These are phyloP conservation scores for Diplodia corticola DNA, from an alignment of 2,329 filamentous ascomycete genomes.

Conservation along the genomic window DNA sequence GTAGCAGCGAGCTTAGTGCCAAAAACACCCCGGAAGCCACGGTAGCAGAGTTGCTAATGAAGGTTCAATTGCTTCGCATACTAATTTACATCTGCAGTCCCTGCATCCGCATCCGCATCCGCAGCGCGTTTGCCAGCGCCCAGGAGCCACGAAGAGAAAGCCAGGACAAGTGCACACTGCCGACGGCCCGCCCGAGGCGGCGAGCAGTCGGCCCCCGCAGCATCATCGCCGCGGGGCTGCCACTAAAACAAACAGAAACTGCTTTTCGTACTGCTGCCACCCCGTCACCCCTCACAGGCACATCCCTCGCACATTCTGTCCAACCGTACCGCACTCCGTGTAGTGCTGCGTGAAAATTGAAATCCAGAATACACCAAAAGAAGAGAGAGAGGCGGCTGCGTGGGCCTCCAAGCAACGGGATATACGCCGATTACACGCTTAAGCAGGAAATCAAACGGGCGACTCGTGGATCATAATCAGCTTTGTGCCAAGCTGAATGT, in stretches of 20 bases:
- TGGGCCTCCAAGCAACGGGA: conserved; percentile 17
- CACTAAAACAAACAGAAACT: not conserved
- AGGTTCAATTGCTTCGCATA: conserved; percentile 15
- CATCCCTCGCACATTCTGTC: not conserved
- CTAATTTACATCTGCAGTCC: conserved; percentile 15
- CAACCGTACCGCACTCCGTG: not conserved
- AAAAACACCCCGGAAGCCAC: not conserved
- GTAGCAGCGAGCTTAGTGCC: not conserved
- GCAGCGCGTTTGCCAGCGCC: not conserved
- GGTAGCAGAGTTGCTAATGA: conserved; percentile 1
- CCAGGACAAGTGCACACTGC: not conserved
- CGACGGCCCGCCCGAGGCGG: not conserved
- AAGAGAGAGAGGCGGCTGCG: conserved; percentile 11
- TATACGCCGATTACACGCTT: conserved; percentile 22
- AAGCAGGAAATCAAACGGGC: not conserved
- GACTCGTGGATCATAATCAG: conserved; percentile 4
- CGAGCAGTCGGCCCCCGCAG: not conserved
- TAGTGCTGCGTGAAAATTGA: not conserved
- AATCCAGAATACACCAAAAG: conserved; percentile 14
- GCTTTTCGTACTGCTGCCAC: conserved; percentile 3
- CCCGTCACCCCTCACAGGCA: not conserved
- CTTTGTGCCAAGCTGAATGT: not conserved
- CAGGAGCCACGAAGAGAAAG: not conserved
- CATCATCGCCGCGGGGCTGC: not conserved
- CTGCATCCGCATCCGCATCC: not conserved